A percentile compares a stretch with the other conserved stretches of the same genome.
These are phyloP conservation scores for Onygenales sp. DNA, from an alignment of 2,329 filamentous ascomycete species.

Conservation along the genomic window DNA sequence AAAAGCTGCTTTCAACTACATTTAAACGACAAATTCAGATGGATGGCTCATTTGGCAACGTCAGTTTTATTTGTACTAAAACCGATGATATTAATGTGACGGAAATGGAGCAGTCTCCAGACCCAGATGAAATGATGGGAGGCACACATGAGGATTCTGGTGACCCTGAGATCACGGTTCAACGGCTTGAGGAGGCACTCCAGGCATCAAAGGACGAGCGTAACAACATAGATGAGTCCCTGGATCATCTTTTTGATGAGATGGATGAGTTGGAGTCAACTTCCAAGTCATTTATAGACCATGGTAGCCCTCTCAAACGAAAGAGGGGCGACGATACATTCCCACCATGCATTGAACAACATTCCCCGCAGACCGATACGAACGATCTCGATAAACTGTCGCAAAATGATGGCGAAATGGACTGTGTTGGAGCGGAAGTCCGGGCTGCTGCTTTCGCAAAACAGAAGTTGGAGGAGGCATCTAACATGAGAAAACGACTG, in stretches of 20 bases:
- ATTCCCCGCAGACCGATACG: background rate
- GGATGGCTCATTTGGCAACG: constrained; percentile 43
- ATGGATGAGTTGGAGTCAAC: constrained; percentile 28
- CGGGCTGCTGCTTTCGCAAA: background rate
- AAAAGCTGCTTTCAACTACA: constrained; percentile 45
- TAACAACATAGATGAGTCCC: constrained; percentile 31
- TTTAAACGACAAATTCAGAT: constrained; percentile 53
- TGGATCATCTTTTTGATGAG: constrained; percentile 26
- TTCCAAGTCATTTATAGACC: background rate
- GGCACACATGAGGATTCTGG: constrained; percentile 12
- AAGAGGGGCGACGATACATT: too few relatives aligned
- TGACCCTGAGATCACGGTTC: constrained; percentile 6
- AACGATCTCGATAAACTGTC: background rate
- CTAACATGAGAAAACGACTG: background rate
- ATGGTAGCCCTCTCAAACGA: background rate
- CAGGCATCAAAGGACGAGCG: constrained; percentile 47
- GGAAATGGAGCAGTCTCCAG: constrained; percentile 35
- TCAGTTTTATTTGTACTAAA: constrained; percentile 56
- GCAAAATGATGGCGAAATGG: background rate
- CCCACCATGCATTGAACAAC: background rate
- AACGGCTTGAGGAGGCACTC: constrained; percentile 54
- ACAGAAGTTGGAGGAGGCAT: background rate
- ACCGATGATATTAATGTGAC: constrained; percentile 50
- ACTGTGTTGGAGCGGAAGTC: background rate
- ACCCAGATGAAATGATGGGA: constrained; percentile 25